Conservation (phyloP, 441 rosid genomes). For the Sinapis alba region DNA sequence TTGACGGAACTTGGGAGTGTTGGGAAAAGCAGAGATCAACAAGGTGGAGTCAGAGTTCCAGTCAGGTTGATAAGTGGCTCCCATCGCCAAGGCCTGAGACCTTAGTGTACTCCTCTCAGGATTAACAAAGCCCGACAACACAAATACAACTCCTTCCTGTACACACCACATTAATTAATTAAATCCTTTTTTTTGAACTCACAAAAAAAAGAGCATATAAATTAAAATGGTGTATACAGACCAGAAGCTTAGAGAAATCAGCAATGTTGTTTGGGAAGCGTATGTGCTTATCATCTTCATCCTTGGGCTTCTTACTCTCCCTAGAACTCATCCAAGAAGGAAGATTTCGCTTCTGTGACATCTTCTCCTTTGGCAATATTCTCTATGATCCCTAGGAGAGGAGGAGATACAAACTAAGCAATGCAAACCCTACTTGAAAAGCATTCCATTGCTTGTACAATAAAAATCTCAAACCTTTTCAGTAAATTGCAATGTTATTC, state of each 20-base stretch:
- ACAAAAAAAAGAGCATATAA: constrained; percentile 19
- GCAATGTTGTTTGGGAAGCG: constrained; percentile 23
- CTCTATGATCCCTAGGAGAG: too few species aligned
- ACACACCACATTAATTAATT: constrained; percentile 14
- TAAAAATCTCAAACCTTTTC: not conserved
- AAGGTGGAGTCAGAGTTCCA: constrained; percentile 88
- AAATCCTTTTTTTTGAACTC: not conserved
- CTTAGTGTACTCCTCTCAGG: constrained; percentile 86
- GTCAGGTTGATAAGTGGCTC: constrained; percentile 80
- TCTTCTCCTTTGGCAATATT: constrained; percentile 27
- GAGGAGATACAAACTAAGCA: too few species aligned
- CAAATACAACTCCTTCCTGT: constrained; percentile 92
- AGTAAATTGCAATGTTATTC: not conserved
- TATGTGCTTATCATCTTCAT: constrained; percentile 26
- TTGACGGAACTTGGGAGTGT: constrained; percentile 94
- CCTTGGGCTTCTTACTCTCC: constrained; percentile 44
- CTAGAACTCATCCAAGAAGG: constrained; percentile 86
- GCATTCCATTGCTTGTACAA: too few species aligned
- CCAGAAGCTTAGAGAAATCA: constrained; percentile 66
- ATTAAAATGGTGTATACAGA: constrained; percentile 25
- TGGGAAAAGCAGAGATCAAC: constrained; percentile 81
- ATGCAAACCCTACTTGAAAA: too few species aligned
- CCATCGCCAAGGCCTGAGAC: constrained; percentile 87
- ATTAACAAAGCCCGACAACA: constrained; percentile 86
- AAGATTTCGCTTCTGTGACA: constrained; percentile 62